Percentiles rank a stretch among this genome's conserved stretches.
Evolutionary conservation across 2,329 filamentous ascomycete genomes (phyloP).

Genomic region (Penicillium sp.): DNA sequence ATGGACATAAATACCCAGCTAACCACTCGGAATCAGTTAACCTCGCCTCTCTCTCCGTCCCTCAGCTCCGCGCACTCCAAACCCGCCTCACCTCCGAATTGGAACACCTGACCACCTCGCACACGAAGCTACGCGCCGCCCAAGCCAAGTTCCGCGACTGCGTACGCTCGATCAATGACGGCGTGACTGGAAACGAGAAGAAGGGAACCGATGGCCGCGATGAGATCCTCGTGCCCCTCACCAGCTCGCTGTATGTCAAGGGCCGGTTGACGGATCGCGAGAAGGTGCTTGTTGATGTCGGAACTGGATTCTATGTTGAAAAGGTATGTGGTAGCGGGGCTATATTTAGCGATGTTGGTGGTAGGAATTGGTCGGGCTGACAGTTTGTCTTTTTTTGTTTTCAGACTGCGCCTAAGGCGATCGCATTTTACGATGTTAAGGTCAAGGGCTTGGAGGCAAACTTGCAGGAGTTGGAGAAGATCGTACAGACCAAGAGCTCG

Average conservation of each 20-base stretch:
- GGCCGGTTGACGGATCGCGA: conserved; percentile 73
- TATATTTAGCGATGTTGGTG: neutral
- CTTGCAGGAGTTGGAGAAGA: conserved; percentile 66
- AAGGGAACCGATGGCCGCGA: conserved; percentile 36
- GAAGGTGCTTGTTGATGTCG: conserved; percentile 84
- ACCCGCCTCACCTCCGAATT: conserved; percentile 95
- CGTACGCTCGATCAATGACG: conserved; percentile 69
- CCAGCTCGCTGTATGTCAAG: conserved; percentile 89
- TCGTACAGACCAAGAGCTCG: conserved; percentile 73
- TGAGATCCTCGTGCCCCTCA: conserved; percentile 83
- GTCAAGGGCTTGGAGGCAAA: conserved; percentile 65
- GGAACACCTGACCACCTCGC: conserved; percentile 87
- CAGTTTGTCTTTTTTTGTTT: neutral
- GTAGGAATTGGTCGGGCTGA: neutral
- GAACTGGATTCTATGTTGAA: conserved; percentile 92
- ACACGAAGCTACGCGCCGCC: conserved; percentile 82
- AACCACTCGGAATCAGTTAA: conserved; percentile 49
- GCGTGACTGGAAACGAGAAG: conserved; percentile 46
- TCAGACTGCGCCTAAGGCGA: conserved; percentile 58
- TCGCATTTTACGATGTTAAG: conserved; percentile 67
- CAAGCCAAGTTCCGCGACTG: conserved; percentile 93
- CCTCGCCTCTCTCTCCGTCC: conserved; percentile 73
- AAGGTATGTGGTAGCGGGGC: conserved; percentile 58
- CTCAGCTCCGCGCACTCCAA: conserved; percentile 88
- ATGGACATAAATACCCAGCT: conserved; percentile 1